Conservation (phyloP, 2,329 filamentous ascomycete species). For the Penicillium palitans region DNA sequence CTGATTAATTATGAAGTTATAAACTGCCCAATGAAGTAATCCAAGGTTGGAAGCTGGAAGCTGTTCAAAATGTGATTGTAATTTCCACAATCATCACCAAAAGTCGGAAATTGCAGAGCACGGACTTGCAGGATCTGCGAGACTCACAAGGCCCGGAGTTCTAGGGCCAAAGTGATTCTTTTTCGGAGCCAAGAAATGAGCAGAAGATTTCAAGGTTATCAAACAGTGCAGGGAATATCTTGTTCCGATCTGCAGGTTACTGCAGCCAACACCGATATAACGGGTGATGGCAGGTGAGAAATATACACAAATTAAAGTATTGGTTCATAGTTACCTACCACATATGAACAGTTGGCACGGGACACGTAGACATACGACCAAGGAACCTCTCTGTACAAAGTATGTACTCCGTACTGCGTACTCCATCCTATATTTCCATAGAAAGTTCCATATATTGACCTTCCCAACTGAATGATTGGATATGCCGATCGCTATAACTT, state of each 20-base stretch:
- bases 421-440: neutral
- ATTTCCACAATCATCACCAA: neutral
- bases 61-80: neutral
- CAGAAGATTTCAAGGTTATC: constrained; percentile 1
- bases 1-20: neutral
- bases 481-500: constrained; percentile 14
- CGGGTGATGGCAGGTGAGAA: constrained; percentile 15
- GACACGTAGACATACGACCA: neutral
- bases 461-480: constrained; percentile 15
- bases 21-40: neutral
- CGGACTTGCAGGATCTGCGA: neutral
- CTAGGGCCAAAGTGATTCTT: neutral
- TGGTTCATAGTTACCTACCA: neutral
- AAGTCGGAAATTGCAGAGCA: constrained; percentile 4
- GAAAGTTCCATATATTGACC: constrained; percentile 6
- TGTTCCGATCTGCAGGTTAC: constrained; percentile 14
- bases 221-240: constrained; percentile 10
- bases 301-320: neutral
- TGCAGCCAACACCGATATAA: constrained; percentile 12
- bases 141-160: neutral
- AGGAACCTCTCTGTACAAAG: neutral
- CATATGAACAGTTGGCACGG: neutral
- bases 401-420: neutral
- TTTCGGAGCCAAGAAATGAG: neutral
- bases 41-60: neutral